Conservation (phyloP, 2,329 filamentous ascomycete species). For the Claviceps fusiformis region DNA sequence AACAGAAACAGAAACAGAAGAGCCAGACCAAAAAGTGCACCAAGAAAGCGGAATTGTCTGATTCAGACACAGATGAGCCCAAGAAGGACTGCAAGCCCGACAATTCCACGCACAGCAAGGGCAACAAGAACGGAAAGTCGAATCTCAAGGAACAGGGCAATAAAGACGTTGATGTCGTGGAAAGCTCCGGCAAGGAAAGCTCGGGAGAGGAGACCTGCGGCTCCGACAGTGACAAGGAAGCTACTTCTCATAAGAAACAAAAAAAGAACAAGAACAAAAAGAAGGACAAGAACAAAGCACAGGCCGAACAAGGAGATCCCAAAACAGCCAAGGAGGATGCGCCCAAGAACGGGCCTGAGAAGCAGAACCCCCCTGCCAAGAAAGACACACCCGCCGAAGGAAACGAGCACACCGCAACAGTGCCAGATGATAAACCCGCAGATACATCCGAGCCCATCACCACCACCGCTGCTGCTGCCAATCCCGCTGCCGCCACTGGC, state of each 20-base stretch:
- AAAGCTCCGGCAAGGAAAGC: slow-evolving; percentile 10
- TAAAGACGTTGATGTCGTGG: slow-evolving; percentile 8
- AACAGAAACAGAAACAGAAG: slow-evolving; percentile 2
- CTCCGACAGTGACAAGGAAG: slow-evolving; percentile 7
- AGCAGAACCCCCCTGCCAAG: neutral
- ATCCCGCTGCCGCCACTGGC: slow-evolving; percentile 2
- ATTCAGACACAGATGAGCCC: slow-evolving; percentile 8
- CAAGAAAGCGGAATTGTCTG: slow-evolving; percentile 1
- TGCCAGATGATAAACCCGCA: slow-evolving; percentile 5
- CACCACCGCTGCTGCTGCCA: too few species aligned
- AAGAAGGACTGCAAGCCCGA: slow-evolving; percentile 8
- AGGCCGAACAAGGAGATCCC: slow-evolving; percentile 7
- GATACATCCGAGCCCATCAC: neutral
- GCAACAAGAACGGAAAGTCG: slow-evolving; percentile 7
- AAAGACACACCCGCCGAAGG: neutral
- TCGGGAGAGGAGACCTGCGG: slow-evolving; percentile 7
- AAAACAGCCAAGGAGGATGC: slow-evolving; percentile 7
- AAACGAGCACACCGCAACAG: slow-evolving; percentile 5
- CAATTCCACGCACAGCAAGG: neutral
- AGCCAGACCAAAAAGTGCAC: slow-evolving; percentile 3
- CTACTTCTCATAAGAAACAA: neutral
- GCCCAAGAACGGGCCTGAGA: slow-evolving; percentile 1
- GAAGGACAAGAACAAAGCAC: neutral
- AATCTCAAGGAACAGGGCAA: slow-evolving; percentile 10
- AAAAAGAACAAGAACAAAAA: slow-evolving; percentile 6